Conservation (phyloP, 1,284 basidiomycete species). For the Wolfiporia cocos region DNA sequence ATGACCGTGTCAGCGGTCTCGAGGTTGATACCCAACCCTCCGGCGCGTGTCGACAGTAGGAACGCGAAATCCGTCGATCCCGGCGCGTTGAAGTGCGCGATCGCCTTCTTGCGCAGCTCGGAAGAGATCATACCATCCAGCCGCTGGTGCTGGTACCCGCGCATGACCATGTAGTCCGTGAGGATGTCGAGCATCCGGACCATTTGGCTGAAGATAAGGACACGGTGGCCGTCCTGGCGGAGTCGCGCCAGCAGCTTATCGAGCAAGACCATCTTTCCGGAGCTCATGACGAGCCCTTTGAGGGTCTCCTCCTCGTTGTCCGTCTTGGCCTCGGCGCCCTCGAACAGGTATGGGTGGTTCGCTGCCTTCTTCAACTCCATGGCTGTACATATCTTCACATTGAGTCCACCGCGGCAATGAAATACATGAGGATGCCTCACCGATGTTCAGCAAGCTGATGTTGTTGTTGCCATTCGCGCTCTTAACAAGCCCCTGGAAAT, state of each 20-base stretch:
- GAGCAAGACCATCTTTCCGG: conserved; percentile 95
- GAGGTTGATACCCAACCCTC: conserved; percentile 97
- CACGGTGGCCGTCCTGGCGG: conserved; percentile 90
- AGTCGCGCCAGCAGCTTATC: conserved; percentile 91
- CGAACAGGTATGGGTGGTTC: conserved; percentile 97
- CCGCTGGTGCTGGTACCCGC: conserved; percentile 80
- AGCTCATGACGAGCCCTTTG: conserved; percentile 96
- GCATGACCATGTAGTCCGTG: conserved; percentile 90
- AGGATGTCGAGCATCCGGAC: conserved; percentile 98
- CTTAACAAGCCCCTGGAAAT: conserved; percentile 90
- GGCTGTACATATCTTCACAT: conserved; percentile 33
- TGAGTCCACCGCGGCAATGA: background rate
- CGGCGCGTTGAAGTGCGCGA: conserved; percentile 74
- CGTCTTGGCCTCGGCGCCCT: conserved; percentile 83
- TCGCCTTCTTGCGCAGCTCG: conserved; percentile 80
- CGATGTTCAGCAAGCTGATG: conserved; percentile 92
- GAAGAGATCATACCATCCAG: conserved; percentile 74
- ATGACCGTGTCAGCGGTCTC: conserved; percentile 98
- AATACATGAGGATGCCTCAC: conserved; percentile 30
- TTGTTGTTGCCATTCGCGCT: conserved; percentile 78
- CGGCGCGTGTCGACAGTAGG: conserved; percentile 92
- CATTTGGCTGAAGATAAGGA: conserved; percentile 99
- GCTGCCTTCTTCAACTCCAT: conserved; percentile 98
- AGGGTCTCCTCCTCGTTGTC: conserved; percentile 83
- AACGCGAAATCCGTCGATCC: conserved; percentile 72